A percentile compares a stretch with the other conserved stretches of the same genome.
These are phyloP conservation scores for Antitrichia curtipendula DNA, from an alignment of 225 moss, liverwort and hornwort genomes.

Conservation along the genomic window DNA sequence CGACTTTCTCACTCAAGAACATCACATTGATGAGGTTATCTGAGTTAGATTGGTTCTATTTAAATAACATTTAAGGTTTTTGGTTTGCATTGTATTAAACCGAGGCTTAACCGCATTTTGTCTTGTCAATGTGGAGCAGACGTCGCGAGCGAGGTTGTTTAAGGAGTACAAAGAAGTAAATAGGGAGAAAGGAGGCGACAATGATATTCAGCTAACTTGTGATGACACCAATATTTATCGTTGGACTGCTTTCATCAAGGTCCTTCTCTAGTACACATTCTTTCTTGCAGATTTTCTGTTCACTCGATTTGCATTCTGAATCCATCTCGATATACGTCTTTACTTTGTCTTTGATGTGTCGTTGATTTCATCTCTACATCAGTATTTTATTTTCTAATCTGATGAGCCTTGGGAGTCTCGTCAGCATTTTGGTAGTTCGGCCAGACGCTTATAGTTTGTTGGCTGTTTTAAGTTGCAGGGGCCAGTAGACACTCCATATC, in stretches of 20 bases:
- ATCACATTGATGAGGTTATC: background rate
- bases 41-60: background rate
- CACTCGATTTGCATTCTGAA: background rate
- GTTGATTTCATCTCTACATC: background rate
- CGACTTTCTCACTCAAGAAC: background rate
- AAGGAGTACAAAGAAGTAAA: slow-evolving; percentile 98
- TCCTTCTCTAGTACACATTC: background rate
- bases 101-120: background rate
- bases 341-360: background rate
- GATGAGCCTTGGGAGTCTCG: background rate
- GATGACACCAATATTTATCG: slow-evolving; percentile 95
- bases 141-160: slow-evolving; percentile 78
- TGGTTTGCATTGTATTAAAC: background rate
- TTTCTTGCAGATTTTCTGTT: background rate
- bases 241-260: slow-evolving; percentile 94
- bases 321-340: background rate
- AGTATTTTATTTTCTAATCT: background rate
- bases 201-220: slow-evolving; percentile 83
- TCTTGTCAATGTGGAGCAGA: slow-evolving; percentile 12
- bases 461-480: slow-evolving; percentile 42
- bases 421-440: background rate
- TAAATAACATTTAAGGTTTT: background rate
- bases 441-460: background rate
- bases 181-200: slow-evolving; percentile 80
- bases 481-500: slow-evolving; percentile 88